Conservation (phyloP, 495 filamentous ascomycete genomes). For the Aspergillus kassunensis region DNA sequence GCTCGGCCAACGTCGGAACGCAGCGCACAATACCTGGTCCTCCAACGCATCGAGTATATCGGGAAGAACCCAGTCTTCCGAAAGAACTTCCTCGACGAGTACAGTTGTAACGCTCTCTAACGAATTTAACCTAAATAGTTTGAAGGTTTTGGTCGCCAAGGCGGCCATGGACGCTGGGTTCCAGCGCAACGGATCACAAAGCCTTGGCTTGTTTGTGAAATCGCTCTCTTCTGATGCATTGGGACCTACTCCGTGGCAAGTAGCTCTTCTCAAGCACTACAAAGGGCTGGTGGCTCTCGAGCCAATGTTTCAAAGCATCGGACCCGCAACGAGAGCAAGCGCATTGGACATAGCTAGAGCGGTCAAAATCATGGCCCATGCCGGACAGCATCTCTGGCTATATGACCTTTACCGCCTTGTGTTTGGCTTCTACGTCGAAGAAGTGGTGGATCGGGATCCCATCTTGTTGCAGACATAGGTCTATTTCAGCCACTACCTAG, state of each 20-base stretch:
- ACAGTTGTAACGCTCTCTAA: conserved; percentile 62
- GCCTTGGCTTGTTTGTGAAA: conserved; percentile 68
- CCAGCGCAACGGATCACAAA: conserved; percentile 39
- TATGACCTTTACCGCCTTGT: conserved; percentile 78
- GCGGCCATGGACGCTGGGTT: conserved; percentile 79
- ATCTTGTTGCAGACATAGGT: conserved; percentile 44
- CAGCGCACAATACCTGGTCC: conserved; percentile 59
- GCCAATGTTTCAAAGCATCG: conserved; percentile 55
- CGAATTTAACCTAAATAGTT: conserved; percentile 67
- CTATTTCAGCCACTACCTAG: too few relatives aligned
- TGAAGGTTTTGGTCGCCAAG: conserved; percentile 74
- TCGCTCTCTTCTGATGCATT: conserved; percentile 73
- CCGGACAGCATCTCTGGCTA: conserved; percentile 67
- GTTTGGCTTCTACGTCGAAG: conserved; percentile 77
- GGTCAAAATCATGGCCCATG: conserved; percentile 67
- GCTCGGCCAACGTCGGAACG: conserved; percentile 56
- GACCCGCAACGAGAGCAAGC: conserved; percentile 53
- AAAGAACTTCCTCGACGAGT: conserved; percentile 68
- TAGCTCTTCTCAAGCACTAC: conserved; percentile 68
- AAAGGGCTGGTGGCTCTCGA: conserved; percentile 71
- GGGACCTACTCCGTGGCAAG: conserved; percentile 65
- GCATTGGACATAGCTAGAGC: conserved; percentile 72
- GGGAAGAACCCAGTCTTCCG: conserved; percentile 66
- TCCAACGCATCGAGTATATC: conserved; percentile 68
- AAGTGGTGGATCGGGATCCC: conserved; percentile 55